These are phyloP conservation scores for Gastrodia elata DNA, from an alignment of 106 monocot genomes.

Conservation along the genomic window DNA sequence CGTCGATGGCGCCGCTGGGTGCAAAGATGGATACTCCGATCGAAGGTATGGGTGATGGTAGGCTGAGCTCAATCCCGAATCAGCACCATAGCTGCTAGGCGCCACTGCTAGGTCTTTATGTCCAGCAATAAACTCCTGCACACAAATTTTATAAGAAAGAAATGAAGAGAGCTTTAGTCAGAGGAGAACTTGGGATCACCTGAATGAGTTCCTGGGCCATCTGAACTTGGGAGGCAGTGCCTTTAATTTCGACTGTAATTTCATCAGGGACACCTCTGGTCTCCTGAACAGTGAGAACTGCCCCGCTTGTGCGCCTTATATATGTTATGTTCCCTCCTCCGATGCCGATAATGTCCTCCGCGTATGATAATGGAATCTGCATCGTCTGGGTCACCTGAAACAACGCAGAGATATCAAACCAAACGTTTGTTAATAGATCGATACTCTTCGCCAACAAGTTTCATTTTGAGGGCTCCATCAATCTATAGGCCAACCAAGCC, in stretches of 20 bases:
- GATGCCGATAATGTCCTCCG: conserved; percentile 55
- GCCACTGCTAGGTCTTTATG: conserved; percentile 34
- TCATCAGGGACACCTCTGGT: conserved; percentile 31
- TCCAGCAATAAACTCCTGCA: conserved; percentile 40
- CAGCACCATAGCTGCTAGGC: conserved; percentile 30
- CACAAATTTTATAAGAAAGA: too few species aligned
- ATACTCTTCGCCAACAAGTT: too few species aligned
- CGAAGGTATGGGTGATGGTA: conserved; percentile 35
- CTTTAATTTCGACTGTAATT: conserved; percentile 64
- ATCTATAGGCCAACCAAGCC: too few species aligned
- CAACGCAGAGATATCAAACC: neutral
- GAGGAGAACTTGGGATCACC: conserved; percentile 17
- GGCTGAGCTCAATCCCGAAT: conserved; percentile 26
- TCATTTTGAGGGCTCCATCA: too few species aligned
- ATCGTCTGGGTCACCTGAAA: conserved; percentile 54
- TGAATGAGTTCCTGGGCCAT: conserved; percentile 48
- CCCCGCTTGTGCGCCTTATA: conserved; percentile 49
- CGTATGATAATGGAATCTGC: conserved; percentile 60
- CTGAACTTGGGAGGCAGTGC: conserved; percentile 43
- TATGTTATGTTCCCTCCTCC: conserved; percentile 43
- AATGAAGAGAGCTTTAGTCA: neutral
- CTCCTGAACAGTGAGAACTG: conserved; percentile 48
- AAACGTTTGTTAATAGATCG: neutral
- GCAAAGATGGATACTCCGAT: conserved; percentile 18
- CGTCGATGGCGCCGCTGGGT: conserved; percentile 17